These are phyloP conservation scores for Fragaria nilgerrensis DNA, from an alignment of 306 rosid species.

Conservation along the genomic window DNA sequence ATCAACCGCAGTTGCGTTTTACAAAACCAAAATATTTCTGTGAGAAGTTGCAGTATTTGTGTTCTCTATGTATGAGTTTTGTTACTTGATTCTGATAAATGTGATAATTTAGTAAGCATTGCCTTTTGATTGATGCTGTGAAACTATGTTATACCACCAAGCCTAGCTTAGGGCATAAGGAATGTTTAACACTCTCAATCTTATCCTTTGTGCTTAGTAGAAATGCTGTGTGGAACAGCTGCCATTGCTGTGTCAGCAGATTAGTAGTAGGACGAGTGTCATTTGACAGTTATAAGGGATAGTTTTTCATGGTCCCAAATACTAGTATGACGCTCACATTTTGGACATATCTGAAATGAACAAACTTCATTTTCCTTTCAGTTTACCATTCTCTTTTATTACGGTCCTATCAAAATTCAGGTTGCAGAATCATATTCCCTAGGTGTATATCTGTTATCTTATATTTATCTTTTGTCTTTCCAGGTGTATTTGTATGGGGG, in stretches of 20 bases:
- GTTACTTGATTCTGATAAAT: background rate
- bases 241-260: background rate
- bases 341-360: background rate
- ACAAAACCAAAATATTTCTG: background rate
- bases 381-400: background rate
- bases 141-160: background rate
- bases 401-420: background rate
- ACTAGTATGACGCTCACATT: background rate
- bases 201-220: background rate
- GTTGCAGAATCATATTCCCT: background rate
- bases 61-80: background rate
- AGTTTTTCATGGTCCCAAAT: background rate
- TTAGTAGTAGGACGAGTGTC: background rate
- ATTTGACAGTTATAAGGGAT: background rate
- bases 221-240: background rate
- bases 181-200: background rate
- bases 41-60: background rate
- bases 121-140: background rate
- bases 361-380: background rate
- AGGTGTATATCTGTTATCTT: background rate
- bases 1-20: background rate
- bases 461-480: conserved; percentile 16
- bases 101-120: conserved; percentile 5
- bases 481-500: conserved; percentile 88
- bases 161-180: background rate